phyloP scores from a whole-genome alignment of 305 asterid species.

The Salvia sclarea region DNA sequence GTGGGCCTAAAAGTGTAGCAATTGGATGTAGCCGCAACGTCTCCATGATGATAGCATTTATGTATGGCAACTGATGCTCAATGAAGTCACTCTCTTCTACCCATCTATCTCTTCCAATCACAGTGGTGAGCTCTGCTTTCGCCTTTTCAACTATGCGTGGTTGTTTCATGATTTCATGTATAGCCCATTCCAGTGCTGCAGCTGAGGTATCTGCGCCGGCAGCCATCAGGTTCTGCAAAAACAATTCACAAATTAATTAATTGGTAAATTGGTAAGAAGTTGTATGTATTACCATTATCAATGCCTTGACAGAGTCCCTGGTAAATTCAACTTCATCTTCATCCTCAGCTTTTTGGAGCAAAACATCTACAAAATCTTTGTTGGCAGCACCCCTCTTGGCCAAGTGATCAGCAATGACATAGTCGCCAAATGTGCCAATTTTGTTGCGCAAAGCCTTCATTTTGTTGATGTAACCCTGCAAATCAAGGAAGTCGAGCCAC shows the following conservation, averaged over 20 bases:
- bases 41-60: conserved; percentile 45
- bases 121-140: conserved; percentile 38
- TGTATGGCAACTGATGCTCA: conserved; percentile 36
- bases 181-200: conserved; percentile 41
- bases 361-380: conserved; percentile 5
- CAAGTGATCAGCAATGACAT: conserved; percentile 26
- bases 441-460: conserved; percentile 39
- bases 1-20: conserved; percentile 39
- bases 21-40: conserved; percentile 44
- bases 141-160: conserved; percentile 41
- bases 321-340: conserved; percentile 39
- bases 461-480: conserved; percentile 40
- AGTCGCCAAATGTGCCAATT: conserved; percentile 25
- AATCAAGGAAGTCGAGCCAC: conserved; percentile 39
- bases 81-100: conserved; percentile 39
- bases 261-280: neutral
- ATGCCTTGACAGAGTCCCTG: conserved; percentile 36
- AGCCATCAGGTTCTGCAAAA: neutral
- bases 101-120: conserved; percentile 42
- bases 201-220: neutral
- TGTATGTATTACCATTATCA: conserved; percentile 24
- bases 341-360: conserved; percentile 31
- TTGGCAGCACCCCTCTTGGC: neutral
- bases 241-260: neutral
- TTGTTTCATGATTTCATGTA: conserved; percentile 34